These are phyloP conservation scores for Talaromyces sp. DNA, from an alignment of 2,329 filamentous ascomycete species.

Conservation along the genomic window DNA sequence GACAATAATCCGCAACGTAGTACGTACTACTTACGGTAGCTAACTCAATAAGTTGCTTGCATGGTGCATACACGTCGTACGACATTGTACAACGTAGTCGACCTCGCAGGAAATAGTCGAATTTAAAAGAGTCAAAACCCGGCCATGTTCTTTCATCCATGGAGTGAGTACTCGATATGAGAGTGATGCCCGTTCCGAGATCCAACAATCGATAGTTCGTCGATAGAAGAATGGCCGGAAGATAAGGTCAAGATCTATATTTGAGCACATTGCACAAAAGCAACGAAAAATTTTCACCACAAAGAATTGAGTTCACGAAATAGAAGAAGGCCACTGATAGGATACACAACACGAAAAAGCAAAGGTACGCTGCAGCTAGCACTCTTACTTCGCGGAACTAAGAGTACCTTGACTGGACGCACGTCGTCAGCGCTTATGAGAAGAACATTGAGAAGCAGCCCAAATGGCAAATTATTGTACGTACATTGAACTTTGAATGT, in stretches of 20 bases:
- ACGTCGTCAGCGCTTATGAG: background rate
- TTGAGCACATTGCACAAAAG: background rate
- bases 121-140: background rate
- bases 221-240: background rate
- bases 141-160: background rate
- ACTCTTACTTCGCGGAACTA: background rate
- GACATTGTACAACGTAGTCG: background rate
- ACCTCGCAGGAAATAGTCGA: background rate
- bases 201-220: background rate
- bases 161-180: background rate
- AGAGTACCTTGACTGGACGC: background rate
- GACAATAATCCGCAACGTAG: background rate
- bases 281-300: background rate
- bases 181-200: background rate
- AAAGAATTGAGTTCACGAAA: background rate
- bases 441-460: background rate
- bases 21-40: background rate
- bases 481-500: background rate
- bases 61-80: background rate
- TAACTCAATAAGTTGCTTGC: background rate
- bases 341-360: background rate
- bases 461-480: background rate
- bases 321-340: background rate
- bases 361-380: constrained; percentile 1
- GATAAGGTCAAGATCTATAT: background rate